These are phyloP conservation scores for Pythium aphanidermatum DNA, from an alignment of 352 stramenopile species.

Conservation along the genomic window DNA sequence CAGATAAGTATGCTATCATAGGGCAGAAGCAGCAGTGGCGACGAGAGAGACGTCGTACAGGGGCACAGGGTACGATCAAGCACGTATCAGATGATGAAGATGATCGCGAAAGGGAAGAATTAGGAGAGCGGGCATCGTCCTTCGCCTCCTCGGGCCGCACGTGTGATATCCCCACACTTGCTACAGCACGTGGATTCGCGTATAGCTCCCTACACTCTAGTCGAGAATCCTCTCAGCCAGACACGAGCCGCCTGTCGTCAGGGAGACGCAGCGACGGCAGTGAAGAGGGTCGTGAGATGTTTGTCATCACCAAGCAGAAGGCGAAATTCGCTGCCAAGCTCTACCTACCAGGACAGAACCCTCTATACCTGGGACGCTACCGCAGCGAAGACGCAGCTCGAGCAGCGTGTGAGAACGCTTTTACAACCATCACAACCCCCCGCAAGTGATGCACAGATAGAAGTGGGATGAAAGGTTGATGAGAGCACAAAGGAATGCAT, in stretches of 20 bases:
- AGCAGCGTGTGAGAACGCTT: constrained; percentile 53
- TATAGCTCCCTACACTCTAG: constrained; percentile 5
- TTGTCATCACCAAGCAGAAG: constrained; percentile 56
- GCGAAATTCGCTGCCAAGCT: constrained; percentile 54
- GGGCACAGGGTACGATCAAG: constrained; percentile 27
- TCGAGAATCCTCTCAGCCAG: constrained; percentile 4
- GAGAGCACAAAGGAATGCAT: too few relatives aligned
- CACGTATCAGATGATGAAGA: constrained; percentile 28
- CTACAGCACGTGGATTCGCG: not conserved
- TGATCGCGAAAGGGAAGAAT: constrained; percentile 4
- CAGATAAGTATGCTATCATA: constrained; percentile 42
- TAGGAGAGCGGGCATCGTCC: constrained; percentile 21
- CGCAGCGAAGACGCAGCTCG: constrained; percentile 54
- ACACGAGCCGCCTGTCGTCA: constrained; percentile 9
- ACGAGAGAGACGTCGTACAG: constrained; percentile 29
- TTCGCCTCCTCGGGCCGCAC: constrained; percentile 16
- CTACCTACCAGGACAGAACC: constrained; percentile 52
- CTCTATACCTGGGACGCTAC: constrained; percentile 62
- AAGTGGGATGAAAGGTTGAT: too few relatives aligned
- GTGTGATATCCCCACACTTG: constrained; percentile 4
- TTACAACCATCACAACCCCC: constrained; percentile 44
- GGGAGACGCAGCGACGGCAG: constrained; percentile 14
- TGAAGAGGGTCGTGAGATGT: constrained; percentile 22
- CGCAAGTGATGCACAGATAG: too few relatives aligned
- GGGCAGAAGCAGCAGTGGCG: constrained; percentile 66